Conservation (phyloP, 495 filamentous ascomycete genomes). For the Neurospora pannonica region DNA sequence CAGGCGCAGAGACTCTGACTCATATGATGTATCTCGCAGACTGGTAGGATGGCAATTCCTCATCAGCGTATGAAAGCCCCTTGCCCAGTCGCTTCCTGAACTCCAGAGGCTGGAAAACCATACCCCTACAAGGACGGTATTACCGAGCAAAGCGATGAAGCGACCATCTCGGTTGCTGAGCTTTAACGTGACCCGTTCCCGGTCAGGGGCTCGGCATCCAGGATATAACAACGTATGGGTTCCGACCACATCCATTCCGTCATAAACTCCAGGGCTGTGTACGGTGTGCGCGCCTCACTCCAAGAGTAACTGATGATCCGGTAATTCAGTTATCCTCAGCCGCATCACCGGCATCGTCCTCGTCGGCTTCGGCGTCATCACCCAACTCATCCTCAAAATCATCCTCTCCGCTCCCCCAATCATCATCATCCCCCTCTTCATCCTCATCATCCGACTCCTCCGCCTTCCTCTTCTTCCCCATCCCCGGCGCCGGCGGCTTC, state of each 20-base stretch:
- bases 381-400: neutral
- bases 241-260: neutral
- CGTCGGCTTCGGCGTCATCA: constrained; percentile 5
- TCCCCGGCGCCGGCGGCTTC: constrained; percentile 8
- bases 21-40: neutral
- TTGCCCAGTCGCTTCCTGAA: neutral
- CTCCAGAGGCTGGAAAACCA: neutral
- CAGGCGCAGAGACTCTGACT: neutral
- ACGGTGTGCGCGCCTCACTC: neutral
- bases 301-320: neutral
- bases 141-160: neutral
- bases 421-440: constrained; percentile 21
- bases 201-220: neutral
- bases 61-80: neutral
- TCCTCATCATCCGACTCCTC: constrained; percentile 35
- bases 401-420: constrained; percentile 6
- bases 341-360: constrained; percentile 1
- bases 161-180: neutral
- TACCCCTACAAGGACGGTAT: neutral
- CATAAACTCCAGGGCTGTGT: neutral
- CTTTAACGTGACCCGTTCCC: neutral
- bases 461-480: constrained; percentile 33
- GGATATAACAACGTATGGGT: neutral
- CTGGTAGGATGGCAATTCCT: neutral
- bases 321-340: neutral